Conservation (phyloP, 2,329 filamentous ascomycete species). For the Calycina marina region DNA sequence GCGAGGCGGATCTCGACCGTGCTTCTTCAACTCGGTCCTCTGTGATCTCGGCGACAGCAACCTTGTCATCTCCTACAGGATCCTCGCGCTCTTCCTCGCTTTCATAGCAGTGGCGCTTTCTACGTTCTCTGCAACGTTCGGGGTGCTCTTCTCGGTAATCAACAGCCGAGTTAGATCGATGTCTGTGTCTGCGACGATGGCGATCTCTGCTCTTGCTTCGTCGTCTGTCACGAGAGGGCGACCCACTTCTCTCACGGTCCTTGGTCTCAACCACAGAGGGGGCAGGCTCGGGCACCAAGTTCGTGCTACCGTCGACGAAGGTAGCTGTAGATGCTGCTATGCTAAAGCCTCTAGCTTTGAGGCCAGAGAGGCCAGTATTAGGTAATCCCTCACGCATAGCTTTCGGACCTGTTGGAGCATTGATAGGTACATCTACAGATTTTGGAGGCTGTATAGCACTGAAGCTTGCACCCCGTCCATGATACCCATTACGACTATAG, state of each 20-base stretch:
- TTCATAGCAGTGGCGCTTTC: slow-evolving; percentile 17
- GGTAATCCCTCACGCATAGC: slow-evolving; percentile 84
- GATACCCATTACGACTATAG: slow-evolving; percentile 35
- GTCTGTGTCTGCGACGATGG: slow-evolving; percentile 18
- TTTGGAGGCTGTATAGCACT: slow-evolving; percentile 22
- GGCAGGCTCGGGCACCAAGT: slow-evolving; percentile 14
- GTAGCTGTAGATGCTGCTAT: slow-evolving; percentile 22
- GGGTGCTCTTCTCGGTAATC: slow-evolving; percentile 19
- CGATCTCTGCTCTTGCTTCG: slow-evolving; percentile 17
- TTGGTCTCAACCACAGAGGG: slow-evolving; percentile 6
- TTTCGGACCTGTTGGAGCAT: slow-evolving; percentile 81
- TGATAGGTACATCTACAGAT: slow-evolving; percentile 36
- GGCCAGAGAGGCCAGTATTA: slow-evolving; percentile 61
- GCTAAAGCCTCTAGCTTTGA: slow-evolving; percentile 28
- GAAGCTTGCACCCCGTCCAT: slow-evolving; percentile 31
- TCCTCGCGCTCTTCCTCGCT: slow-evolving; percentile 15
- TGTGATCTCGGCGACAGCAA: slow-evolving; percentile 10
- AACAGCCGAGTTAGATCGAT: slow-evolving; percentile 19
- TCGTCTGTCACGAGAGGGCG: slow-evolving; percentile 19
- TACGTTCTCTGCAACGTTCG: slow-evolving; percentile 19
- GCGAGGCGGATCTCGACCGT: slow-evolving; percentile 50
- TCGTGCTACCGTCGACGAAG: slow-evolving; percentile 16
- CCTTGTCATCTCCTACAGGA: slow-evolving; percentile 8
- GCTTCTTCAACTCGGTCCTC: slow-evolving; percentile 31
- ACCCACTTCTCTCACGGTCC: slow-evolving; percentile 12